These are phyloP conservation scores for Xylaria nigripes DNA, from an alignment of 495 filamentous ascomycete genomes.

Conservation along the genomic window DNA sequence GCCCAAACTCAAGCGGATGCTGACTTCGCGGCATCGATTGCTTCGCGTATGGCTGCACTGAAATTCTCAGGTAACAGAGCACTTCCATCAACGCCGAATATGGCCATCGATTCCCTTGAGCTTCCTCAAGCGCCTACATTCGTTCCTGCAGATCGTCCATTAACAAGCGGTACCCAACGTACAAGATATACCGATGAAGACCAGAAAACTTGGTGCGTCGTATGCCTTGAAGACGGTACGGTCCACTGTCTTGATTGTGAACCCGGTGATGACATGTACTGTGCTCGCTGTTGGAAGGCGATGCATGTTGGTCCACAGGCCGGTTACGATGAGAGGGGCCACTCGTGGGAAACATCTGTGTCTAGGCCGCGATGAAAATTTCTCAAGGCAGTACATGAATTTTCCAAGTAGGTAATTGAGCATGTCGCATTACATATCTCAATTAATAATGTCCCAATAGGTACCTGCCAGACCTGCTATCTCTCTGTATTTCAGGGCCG, in stretches of 20 bases:
- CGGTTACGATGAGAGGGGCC: slow-evolving; percentile 48
- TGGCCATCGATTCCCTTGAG: slow-evolving; percentile 30
- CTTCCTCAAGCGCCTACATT: slow-evolving; percentile 51
- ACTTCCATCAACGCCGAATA: slow-evolving; percentile 19
- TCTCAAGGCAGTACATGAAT: background rate
- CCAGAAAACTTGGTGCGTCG: slow-evolving; percentile 59
- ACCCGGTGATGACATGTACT: slow-evolving; percentile 49
- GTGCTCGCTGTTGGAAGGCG: slow-evolving; percentile 58
- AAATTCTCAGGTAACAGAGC: slow-evolving; percentile 17
- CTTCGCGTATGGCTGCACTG: slow-evolving; percentile 35
- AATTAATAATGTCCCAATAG: background rate
- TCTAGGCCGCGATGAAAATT: slow-evolving; percentile 5
- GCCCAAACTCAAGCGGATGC: slow-evolving; percentile 8
- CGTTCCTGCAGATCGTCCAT: slow-evolving; percentile 33
- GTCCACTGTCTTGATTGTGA: slow-evolving; percentile 57
- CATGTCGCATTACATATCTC: background rate
- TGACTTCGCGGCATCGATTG: slow-evolving; percentile 33
- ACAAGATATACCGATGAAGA: slow-evolving; percentile 51
- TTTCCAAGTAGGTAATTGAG: background rate
- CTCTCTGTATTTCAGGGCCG: background rate
- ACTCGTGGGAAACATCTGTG: slow-evolving; percentile 37
- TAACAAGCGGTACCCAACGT: slow-evolving; percentile 23
- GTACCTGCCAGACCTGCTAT: background rate
- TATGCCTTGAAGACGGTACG: slow-evolving; percentile 59
- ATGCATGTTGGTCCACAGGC: slow-evolving; percentile 54